Evolutionary conservation across 2,329 filamentous ascomycete species (phyloP).

Genomic region (Clonostachys sp.): DNA sequence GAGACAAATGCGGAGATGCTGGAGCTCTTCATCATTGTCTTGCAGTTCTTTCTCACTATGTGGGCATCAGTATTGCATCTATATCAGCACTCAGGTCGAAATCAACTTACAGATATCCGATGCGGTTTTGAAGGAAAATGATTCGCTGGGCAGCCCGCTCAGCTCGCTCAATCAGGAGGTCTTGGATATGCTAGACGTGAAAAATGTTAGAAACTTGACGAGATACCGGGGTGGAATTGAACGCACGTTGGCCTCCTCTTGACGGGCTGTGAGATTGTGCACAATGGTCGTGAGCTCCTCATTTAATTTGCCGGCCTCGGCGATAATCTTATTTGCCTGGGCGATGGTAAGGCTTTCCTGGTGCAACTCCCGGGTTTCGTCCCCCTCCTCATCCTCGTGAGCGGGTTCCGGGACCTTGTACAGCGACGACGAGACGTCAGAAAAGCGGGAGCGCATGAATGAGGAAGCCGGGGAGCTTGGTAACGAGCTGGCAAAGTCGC

Average conservation of each 20-base stretch:
- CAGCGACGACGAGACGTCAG: constrained; percentile 29
- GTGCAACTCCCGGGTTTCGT: constrained; percentile 16
- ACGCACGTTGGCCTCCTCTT: constrained; percentile 55
- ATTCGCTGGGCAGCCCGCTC: constrained; percentile 55
- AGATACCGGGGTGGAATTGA: not conserved
- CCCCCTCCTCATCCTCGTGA: constrained; percentile 11
- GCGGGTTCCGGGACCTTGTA: constrained; percentile 16
- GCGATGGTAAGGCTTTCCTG: constrained; percentile 22
- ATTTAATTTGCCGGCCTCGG: constrained; percentile 35
- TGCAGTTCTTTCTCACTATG: constrained; percentile 49
- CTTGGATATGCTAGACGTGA: constrained; percentile 50
- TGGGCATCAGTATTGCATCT: constrained; percentile 3
- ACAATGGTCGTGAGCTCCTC: constrained; percentile 44
- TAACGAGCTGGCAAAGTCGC: constrained; percentile 11
- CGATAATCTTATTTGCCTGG: constrained; percentile 29
- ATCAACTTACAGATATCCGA: constrained; percentile 48
- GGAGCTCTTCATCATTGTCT: constrained; percentile 55
- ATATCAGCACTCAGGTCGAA: not conserved
- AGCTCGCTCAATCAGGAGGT: constrained; percentile 51
- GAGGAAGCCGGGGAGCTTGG: constrained; percentile 27
- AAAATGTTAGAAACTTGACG: not conserved
- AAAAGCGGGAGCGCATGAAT: constrained; percentile 29
- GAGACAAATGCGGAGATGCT: constrained; percentile 56
- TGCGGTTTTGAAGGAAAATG: constrained; percentile 52
- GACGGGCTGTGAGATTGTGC: constrained; percentile 44